Base-by-base conservation (phyloP, 495 filamentous ascomycete genomes). In the Aspergillus haitiensis region DNA sequence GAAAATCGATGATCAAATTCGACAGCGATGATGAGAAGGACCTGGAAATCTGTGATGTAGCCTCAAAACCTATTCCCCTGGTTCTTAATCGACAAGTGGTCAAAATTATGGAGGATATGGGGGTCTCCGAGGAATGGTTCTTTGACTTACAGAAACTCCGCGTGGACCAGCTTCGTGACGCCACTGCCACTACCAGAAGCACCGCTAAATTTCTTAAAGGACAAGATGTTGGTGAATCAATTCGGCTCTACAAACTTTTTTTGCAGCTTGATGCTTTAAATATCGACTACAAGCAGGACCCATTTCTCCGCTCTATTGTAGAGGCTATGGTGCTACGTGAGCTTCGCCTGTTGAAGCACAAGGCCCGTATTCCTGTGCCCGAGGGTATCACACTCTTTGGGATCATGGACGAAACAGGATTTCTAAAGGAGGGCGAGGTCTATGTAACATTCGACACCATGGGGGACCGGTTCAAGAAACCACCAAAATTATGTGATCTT, bases 1-100 rank as follows among this genome's bases (percentile, higher is more conserved):
- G 91, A 1, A 71, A 75, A 0, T 90, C 86, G n/a, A 96, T 94
- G 91, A 73, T 81, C 51, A 96, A 96, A 63, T 94, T 93, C 64
- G 61, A 75, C n/a, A 84, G 81, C 27, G 63, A 69, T 0, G 77
- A 83, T 18, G 72, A 65, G 39, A 61, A 63, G 6, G 74, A 84
- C 40, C 77, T 95, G 5, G 91, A 93, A 60, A 90, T 96, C 55
- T 94, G 91, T 64, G 87, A 85, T 44, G 75, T 82, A 40, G 83
- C 81, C 3, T 82, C 80, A 21, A 83, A 78, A 44, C 87, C 87
- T 0, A 78, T 93, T 12, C 83, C 85, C 0, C 76, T 90, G 63
- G 81, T 84, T 39, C 80, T 96, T 3, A 93, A 93, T 66, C 83
- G 85, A 1, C 88, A 88, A 51, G 69, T 90, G 37, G 90, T 96